Base-by-base conservation (phyloP, 1,284 basidiomycete genomes). In the Malassezia arunalokei region DNA sequence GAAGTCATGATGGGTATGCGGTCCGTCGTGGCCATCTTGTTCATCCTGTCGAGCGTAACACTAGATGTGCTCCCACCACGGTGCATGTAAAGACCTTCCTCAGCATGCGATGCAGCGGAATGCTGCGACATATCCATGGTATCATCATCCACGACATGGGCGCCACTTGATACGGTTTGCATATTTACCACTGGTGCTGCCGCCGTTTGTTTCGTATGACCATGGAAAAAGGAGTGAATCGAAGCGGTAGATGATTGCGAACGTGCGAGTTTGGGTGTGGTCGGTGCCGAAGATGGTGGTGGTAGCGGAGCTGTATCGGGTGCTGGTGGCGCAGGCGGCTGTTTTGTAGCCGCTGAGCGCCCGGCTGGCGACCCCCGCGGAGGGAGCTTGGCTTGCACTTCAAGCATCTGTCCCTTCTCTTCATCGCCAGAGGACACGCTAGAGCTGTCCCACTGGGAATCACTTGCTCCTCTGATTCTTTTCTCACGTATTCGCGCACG, bases 161-260 rank as follows among this genome's bases (percentile, higher is more conserved):
- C 37, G 12, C 17, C 33, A 12, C 47, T 38, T 4, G 42, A 32
- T 7, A 49, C 52, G 4, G 35, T 24, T 12, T 28, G 47, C 8
- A 31, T 54, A 14, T 43, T 41, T 3, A 54, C 40, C 31, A 49
- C 39, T 7, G 52, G 52, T 2, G 33, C 37, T 3, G 37, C 20
- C 4, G 20, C 47, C 4, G 52, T 46, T 7, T 40, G n/a, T 12
- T 9, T n/a, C 29, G 7, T 37, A 5, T 40, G 24, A 5, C 43
- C 33, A 1, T 27, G 40, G 6, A 54, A 20, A 3, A 54, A n/a
- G 8, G 46, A 47, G 27, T 32, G 29, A 9, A 40, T 47, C 7
- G 33, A 39, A 11, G 43, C 39, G 3, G 40, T 29, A 3, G 38
- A 47, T 38, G 46, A 47, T 35, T 24, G 20, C 4, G 20, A 29